Conservation (phyloP, 2,329 filamentous ascomycete species). For the Thelonectria blattea region DNA sequence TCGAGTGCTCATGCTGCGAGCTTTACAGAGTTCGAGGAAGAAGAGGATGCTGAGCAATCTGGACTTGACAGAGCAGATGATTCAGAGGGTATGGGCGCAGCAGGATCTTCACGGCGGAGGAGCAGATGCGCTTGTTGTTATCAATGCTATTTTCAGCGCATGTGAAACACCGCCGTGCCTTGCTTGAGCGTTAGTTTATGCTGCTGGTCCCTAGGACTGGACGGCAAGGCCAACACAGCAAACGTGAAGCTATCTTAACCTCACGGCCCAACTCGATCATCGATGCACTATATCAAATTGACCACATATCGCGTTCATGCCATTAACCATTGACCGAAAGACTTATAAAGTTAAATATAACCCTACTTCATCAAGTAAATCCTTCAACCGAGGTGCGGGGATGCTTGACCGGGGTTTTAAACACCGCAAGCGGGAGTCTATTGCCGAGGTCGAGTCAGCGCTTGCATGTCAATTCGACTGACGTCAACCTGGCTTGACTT, state of each 20-base stretch:
- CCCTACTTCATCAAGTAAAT: too few relatives aligned
- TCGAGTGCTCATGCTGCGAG: neutral
- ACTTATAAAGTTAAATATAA: too few relatives aligned
- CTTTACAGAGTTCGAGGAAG: neutral
- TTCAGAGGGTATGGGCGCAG: constrained; percentile 6
- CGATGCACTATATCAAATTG: too few relatives aligned
- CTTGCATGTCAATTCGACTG: neutral
- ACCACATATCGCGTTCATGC: too few relatives aligned
- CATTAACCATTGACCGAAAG: too few relatives aligned
- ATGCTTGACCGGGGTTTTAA: neutral
- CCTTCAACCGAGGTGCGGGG: neutral
- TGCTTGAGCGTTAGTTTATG: neutral
- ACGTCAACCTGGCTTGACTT: neutral
- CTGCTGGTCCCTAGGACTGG: too few relatives aligned
- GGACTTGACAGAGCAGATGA: constrained; percentile 7
- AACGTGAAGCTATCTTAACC: too few relatives aligned
- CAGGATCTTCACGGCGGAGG: constrained; percentile 3
- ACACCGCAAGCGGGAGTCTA: neutral
- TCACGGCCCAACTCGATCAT: too few relatives aligned
- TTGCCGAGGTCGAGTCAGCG: neutral
- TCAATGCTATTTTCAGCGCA: constrained; percentile 6
- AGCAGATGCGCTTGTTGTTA: neutral
- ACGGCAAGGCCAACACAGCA: too few relatives aligned
- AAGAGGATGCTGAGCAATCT: neutral
- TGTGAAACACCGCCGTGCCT: constrained; percentile 10